Evolutionary conservation across 345 rosid genomes (phyloP).

Genomic region (Eucalyptus lansdowneana): DNA sequence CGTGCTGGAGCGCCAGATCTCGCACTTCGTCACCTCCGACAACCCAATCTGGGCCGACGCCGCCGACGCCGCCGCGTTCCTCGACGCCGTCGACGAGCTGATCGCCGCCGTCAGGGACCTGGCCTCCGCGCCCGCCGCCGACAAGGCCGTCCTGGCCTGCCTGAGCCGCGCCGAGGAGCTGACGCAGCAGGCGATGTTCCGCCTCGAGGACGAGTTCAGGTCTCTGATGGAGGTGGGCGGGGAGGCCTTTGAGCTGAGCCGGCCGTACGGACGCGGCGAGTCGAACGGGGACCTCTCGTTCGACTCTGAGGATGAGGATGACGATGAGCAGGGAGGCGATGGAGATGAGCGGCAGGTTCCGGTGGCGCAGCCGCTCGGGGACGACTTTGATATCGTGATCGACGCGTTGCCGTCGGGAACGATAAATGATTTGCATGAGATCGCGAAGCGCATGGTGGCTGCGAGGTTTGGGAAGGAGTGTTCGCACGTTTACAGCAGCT

Average conservation of each 20-base stretch:
- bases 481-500: conserved; percentile 64
- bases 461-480: conserved; percentile 72
- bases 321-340: conserved; percentile 9
- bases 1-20: conserved; percentile 64
- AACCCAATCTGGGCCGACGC: conserved; percentile 83
- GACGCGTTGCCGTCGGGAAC: conserved; percentile 83
- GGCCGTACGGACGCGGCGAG: neutral
- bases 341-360: conserved; percentile 38
- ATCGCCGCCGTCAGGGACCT: conserved; percentile 34
- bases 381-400: conserved; percentile 67
- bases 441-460: conserved; percentile 77
- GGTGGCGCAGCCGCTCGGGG: conserved; percentile 56
- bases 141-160: conserved; percentile 33
- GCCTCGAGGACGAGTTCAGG: conserved; percentile 66
- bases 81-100: conserved; percentile 65
- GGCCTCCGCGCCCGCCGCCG: conserved; percentile 38
- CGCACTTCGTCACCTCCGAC: conserved; percentile 46
- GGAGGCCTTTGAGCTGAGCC: conserved; percentile 38
- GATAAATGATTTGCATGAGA: conserved; percentile 70
- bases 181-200: conserved; percentile 77
- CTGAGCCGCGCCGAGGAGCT: conserved; percentile 68
- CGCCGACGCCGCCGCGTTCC: conserved; percentile 61
- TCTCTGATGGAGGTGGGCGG: conserved; percentile 67
- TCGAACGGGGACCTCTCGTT: conserved; percentile 7
- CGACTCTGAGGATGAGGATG: conserved; percentile 30